These are phyloP conservation scores for Candida adriatica DNA, from an alignment of 805 yeast species.

Conservation along the genomic window DNA sequence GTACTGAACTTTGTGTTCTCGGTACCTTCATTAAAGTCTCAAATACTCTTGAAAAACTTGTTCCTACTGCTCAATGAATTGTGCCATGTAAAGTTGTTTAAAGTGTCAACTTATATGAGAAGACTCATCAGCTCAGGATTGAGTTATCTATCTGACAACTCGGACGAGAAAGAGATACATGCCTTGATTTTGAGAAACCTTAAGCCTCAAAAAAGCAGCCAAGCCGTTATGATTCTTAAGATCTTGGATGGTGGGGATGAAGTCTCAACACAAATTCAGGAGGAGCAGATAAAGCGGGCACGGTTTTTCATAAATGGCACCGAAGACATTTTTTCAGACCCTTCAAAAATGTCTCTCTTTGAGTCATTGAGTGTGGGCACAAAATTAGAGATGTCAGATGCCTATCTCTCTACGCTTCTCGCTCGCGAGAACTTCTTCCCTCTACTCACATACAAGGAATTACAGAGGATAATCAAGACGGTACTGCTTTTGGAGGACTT, in stretches of 20 bases:
- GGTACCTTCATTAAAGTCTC: constrained; percentile 23
- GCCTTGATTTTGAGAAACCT: constrained; percentile 50
- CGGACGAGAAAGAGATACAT: constrained; percentile 45
- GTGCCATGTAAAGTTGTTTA: constrained; percentile 36
- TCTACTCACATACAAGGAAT: constrained; percentile 31
- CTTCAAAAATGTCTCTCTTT: constrained; percentile 18
- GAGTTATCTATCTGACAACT: constrained; percentile 51
- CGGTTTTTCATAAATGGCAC: constrained; percentile 28
- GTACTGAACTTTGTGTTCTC: constrained; percentile 30
- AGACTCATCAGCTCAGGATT: constrained; percentile 82
- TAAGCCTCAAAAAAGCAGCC: constrained; percentile 46
- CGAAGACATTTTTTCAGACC: constrained; percentile 16
- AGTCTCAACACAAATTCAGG: constrained; percentile 16
- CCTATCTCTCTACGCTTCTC: constrained; percentile 22
- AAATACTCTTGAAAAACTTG: constrained; percentile 27
- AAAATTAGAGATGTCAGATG: constrained; percentile 28
- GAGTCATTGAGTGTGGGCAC: constrained; percentile 21
- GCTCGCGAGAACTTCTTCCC: constrained; percentile 28
- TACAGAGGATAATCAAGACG: constrained; percentile 15
- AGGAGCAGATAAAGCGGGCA: constrained; percentile 27
- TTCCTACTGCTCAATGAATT: constrained; percentile 40
- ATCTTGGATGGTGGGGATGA: constrained; percentile 34
- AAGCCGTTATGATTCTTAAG: constrained; percentile 47
- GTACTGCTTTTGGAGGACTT: constrained; percentile 16
- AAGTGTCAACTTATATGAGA: constrained; percentile 57